Conservation (phyloP, 2,329 filamentous ascomycete genomes). For the Scedosporium boydii region DNA sequence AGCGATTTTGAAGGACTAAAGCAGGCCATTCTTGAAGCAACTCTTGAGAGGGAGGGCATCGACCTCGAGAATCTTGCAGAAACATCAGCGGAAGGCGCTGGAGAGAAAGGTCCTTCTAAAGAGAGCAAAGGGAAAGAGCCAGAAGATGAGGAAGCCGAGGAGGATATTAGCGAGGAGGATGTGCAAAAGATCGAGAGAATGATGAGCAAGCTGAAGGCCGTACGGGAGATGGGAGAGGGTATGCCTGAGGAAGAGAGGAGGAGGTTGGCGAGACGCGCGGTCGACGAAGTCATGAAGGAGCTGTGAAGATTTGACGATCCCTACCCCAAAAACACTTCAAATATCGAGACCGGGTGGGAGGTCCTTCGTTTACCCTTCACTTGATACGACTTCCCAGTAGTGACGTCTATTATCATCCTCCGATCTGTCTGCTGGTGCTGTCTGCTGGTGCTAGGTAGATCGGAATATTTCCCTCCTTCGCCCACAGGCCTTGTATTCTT, state of each 20-base stretch:
- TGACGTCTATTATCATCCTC: no score
- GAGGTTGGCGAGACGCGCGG: slow-evolving; percentile 50
- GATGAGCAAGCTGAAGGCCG: slow-evolving; percentile 56
- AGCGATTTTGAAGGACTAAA: slow-evolving; percentile 43
- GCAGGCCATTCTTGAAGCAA: slow-evolving; percentile 39
- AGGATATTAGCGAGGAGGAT: slow-evolving; percentile 35
- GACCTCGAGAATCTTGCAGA: slow-evolving; percentile 9
- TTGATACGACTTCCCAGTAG: no score
- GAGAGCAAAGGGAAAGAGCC: neutral
- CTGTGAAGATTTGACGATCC: slow-evolving; percentile 21
- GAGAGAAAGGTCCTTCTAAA: neutral
- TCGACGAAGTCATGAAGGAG: slow-evolving; percentile 56
- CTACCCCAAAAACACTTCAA: no score
- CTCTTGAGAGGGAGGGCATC: slow-evolving; percentile 17
- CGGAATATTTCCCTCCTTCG: no score
- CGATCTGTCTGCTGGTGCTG: no score
- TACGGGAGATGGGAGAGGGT: slow-evolving; percentile 48
- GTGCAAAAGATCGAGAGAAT: slow-evolving; percentile 51
- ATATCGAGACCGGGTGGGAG: no score
- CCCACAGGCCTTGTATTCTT: no score
- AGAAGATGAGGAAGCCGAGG: slow-evolving; percentile 18
- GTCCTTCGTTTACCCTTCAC: no score
- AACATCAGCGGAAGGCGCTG: slow-evolving; percentile 1
- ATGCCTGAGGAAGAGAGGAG: slow-evolving; percentile 52
- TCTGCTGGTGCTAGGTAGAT: no score